Evolutionary conservation across 2,329 filamentous ascomycete genomes (phyloP).

Genomic region (Fusarium begoniae): DNA sequence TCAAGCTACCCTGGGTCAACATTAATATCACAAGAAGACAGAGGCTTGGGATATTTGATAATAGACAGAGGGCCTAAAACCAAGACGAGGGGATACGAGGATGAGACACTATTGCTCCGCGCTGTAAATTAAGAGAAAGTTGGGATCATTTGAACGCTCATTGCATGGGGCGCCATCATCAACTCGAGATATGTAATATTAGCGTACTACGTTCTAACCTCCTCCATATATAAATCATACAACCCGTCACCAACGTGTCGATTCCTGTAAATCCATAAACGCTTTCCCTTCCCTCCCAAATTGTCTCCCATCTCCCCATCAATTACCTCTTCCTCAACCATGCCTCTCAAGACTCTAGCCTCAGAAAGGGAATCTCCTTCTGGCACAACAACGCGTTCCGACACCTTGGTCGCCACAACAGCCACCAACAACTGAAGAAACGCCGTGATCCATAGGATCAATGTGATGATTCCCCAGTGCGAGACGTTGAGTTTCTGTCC

Average conservation of each 20-base stretch:
- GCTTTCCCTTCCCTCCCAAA: neutral
- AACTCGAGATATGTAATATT: accelerated
- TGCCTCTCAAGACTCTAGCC: neutral
- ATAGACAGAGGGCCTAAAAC: no score
- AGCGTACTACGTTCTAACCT: neutral
- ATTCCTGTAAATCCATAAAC: neutral
- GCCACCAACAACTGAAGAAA: neutral
- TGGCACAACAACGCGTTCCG: neutral
- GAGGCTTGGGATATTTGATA: no score
- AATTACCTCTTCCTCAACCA: neutral
- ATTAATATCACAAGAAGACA: no score
- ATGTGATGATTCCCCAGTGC: neutral
- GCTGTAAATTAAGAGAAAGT: no score
- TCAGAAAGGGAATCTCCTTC: neutral
- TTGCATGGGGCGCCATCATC: accelerated
- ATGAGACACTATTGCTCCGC: no score
- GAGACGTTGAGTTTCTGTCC: neutral
- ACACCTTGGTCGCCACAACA: neutral
- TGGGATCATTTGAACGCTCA: neutral
- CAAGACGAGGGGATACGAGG: no score
- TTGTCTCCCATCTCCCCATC: neutral
- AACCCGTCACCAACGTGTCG: neutral
- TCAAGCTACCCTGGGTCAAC: neutral
- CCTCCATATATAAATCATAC: neutral
- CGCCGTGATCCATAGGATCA: neutral